Evolutionary conservation across 2,329 filamentous ascomycete genomes (phyloP).

Genomic region (Triangularia verruculosa): DNA sequence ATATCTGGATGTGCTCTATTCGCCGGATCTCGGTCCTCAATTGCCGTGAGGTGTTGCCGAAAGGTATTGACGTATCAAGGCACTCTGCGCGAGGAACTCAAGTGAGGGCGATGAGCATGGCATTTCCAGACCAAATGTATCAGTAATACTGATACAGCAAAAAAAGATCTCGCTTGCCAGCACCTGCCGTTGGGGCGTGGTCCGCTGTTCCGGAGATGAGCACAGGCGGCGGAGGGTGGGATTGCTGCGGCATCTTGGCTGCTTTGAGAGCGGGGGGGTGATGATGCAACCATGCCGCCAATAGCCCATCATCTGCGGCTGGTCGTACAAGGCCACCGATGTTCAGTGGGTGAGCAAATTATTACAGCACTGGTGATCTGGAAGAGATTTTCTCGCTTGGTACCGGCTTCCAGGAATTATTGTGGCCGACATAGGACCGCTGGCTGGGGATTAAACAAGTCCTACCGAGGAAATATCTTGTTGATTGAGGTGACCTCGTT

Average conservation of each 20-base stretch:
- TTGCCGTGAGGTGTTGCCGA: slow-evolving; percentile 24
- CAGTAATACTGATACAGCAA: slow-evolving; percentile 12
- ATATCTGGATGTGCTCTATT: slow-evolving; percentile 6
- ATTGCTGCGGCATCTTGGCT: slow-evolving; percentile 18
- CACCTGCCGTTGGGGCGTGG: slow-evolving; percentile 15
- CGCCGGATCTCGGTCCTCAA: slow-evolving; percentile 24
- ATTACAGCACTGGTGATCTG: background rate
- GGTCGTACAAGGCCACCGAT: background rate
- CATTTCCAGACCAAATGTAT: background rate
- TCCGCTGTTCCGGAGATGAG: slow-evolving; percentile 25
- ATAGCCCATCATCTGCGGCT: slow-evolving; percentile 13
- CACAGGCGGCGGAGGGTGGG: slow-evolving; percentile 13
- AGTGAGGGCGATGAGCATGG: slow-evolving; percentile 13
- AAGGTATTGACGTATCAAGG: slow-evolving; percentile 5
- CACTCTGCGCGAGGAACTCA: background rate
- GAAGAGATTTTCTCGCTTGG: background rate
- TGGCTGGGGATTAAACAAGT: background rate
- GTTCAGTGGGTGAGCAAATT: slow-evolving; percentile 1
- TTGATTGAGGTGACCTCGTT: slow-evolving; percentile 5
- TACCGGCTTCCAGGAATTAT: slow-evolving; percentile 9
- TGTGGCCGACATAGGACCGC: slow-evolving; percentile 20
- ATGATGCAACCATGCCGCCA: slow-evolving; percentile 25
- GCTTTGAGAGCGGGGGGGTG: slow-evolving; percentile 13
- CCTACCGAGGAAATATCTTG: background rate
- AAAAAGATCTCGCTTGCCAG: slow-evolving; percentile 11